Base-by-base conservation (phyloP, 495 filamentous ascomycete species). In the Friedmanniomyces endolithicus region DNA sequence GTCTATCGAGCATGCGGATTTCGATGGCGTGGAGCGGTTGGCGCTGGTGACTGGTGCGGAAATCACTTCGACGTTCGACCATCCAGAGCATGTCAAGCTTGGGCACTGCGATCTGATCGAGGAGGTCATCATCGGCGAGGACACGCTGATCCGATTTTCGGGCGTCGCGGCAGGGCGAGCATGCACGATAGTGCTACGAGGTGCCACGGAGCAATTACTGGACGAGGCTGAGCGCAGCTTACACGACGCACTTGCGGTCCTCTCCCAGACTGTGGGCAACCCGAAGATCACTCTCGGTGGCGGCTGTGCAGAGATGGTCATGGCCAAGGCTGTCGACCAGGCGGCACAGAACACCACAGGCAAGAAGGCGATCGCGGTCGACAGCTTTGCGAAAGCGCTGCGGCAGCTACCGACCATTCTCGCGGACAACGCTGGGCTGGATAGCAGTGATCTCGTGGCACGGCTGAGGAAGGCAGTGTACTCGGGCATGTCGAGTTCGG, bases 1-100 rank as follows among this genome's bases (percentile, higher is more conserved):
- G 74, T 95, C 90, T 16, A 98, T 98, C 63, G 92, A 98, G 75
- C 92, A 98, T 68, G 92, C 92, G 57, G 92, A 98, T 70, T 98
- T 98, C 61, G 92, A 98, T 68, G 92, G 92, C 55, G 90, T 98
- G 58, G 92, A 98, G 76, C 80, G 92, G 31, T 71, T 98, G 58
- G 90, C 92, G 12, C 76, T 98, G 44, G 92, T 98, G 17, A 97
- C 94, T 6, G 92, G 92, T 39, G 92, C 89, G 57, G 92, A 98
- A 73, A 98, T 98, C 61, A 82, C 92, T 22, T 95, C 88, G 19
- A 97, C 92, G 20, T 98, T 98, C 65, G 92, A 98, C 68, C 89
- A 98, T 72, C 92, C 92, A 6, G 92, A 97, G 50, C 83, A 88
- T 64, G 90, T 97, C 60, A 94, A 96, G 75, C 82, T 98, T 27